phyloP scores from a whole-genome alignment of 2,329 filamentous ascomycete species.

The Acephala macrosclerotiorum region DNA sequence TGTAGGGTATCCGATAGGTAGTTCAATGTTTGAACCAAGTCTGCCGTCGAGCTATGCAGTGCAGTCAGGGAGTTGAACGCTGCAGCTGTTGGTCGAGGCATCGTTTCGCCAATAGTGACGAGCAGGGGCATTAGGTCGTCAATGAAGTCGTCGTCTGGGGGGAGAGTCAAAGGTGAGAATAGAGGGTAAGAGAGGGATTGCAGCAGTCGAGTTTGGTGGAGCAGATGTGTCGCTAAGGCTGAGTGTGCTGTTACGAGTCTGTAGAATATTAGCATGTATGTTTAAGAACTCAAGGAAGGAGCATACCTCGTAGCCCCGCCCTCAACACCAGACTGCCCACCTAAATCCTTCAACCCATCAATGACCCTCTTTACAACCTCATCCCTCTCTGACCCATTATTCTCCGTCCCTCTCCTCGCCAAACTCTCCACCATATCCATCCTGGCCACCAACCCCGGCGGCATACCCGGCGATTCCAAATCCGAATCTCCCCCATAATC shows the following conservation, averaged over 20 bases:
- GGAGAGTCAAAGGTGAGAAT: slow-evolving; percentile 70
- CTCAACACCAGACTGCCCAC: slow-evolving; percentile 76
- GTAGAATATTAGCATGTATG: slow-evolving; percentile 27
- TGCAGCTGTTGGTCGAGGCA: slow-evolving; percentile 69
- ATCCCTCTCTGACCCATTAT: slow-evolving; percentile 69
- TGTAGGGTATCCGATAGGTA: slow-evolving; percentile 91
- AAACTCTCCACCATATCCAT: slow-evolving; percentile 78
- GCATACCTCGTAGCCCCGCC: slow-evolving; percentile 73
- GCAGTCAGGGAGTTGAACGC: slow-evolving; percentile 72
- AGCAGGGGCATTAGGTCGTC: slow-evolving; percentile 75
- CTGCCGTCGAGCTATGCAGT: slow-evolving; percentile 74
- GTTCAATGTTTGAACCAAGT: slow-evolving; percentile 81
- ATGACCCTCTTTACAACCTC: slow-evolving; percentile 73
- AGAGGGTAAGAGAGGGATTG: slow-evolving; percentile 76
- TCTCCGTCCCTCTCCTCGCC: slow-evolving; percentile 70
- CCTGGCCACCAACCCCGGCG: slow-evolving; percentile 69
- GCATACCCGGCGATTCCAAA: slow-evolving; percentile 72
- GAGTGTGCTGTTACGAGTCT: slow-evolving; percentile 80
- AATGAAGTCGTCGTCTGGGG: slow-evolving; percentile 69
- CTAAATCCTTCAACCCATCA: slow-evolving; percentile 74
- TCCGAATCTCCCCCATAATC: slow-evolving; percentile 79
- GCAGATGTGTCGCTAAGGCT: slow-evolving; percentile 76
- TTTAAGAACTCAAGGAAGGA: neutral
- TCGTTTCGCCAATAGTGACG: slow-evolving; percentile 66
- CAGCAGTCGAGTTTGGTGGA: slow-evolving; percentile 77